phyloP scores from a whole-genome alignment of 1,139 yeast genomes.

The Kodamaea ohmeri region DNA sequence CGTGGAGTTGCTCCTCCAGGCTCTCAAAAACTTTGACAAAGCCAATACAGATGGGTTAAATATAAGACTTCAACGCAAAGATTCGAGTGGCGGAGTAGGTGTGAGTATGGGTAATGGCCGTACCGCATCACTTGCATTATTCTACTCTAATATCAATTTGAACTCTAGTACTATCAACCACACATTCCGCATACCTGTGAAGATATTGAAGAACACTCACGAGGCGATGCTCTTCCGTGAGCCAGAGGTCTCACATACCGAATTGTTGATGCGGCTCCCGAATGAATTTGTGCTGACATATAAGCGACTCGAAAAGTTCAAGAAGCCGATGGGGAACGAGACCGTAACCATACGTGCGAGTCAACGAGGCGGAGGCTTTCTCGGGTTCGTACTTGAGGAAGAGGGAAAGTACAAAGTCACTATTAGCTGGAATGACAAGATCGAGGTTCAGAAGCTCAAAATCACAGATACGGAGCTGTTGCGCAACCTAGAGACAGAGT shows the following conservation, averaged over 20 bases:
- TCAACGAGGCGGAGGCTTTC: conserved; percentile 33
- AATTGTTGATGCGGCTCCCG: conserved; percentile 51
- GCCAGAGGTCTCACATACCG: conserved; percentile 48
- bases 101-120: conserved; percentile 29
- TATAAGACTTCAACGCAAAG: conserved; percentile 51
- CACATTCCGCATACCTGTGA: conserved; percentile 57
- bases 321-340: conserved; percentile 30
- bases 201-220: conserved; percentile 46
- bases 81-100: conserved; percentile 30
- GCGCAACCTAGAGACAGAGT: conserved; percentile 12
- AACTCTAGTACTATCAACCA: conserved; percentile 46
- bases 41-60: conserved; percentile 50
- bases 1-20: conserved; percentile 52
- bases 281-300: conserved; percentile 46
- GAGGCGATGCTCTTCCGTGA: conserved; percentile 41
- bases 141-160: conserved; percentile 38
- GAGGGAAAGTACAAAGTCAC: conserved; percentile 53
- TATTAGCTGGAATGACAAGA: conserved; percentile 54
- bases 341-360: conserved; percentile 35
- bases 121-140: conserved; percentile 52
- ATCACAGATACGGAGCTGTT: conserved; percentile 23
- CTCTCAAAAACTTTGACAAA: conserved; percentile 52
- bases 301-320: conserved; percentile 57
- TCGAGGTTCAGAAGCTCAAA: conserved; percentile 35
- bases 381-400: conserved; percentile 53